Evolutionary conservation across 129 eudicot genomes (phyloP), one percentile per base, ranked within the genome.

Genomic region (Silybum marianum): DNA sequence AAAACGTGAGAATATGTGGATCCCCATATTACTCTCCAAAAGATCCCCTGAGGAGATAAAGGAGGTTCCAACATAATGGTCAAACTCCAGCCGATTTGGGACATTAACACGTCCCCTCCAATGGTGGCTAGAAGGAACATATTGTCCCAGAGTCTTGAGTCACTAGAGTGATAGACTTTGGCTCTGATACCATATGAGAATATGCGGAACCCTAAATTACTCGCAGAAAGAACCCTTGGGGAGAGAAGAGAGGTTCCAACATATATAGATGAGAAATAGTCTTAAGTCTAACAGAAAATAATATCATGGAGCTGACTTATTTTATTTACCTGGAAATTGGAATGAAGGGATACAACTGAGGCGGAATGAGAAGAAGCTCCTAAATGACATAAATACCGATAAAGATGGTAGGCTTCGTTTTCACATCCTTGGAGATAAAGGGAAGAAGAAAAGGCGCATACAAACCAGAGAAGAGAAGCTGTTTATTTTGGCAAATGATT

Each of bases 391-490:
- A 82, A 96, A 96, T 80, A 84, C 80, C 70, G 98, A 96, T 84
- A 96, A 96, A 87, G 91, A 90, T 75, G 92, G 92, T n/a, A 88
- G 98, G 86, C 98, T 96, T 85, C 95, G 98, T 25, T 96, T 91
- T 81, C 98, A 96, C 83, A 71, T 93, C 69, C 88, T 91, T 83
- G 99, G 89, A 76, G 99, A 96, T 71, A 96, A 86, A 86, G 97
- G 97, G 48, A 93, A 91, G 89, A 88, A 81, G 88, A 96, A 93
- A 86, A 96, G 89, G 86, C 98, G 99, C 74, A 93, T 96, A 60
- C 99, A 96, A 78, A 90, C 95, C 63, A 90, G 92, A 91, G 98
- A 96, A 90, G 99, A 96, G 87, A 96, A 96, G 80, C 86, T 96
- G 71, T 96, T 93, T 88, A 85, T 96, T 86, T 82, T 96, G 87